Evolutionary conservation across 2,329 filamentous ascomycete genomes (phyloP), one percentile per base, ranked within the genome.

Genomic region (Thyridium curvatum): DNA sequence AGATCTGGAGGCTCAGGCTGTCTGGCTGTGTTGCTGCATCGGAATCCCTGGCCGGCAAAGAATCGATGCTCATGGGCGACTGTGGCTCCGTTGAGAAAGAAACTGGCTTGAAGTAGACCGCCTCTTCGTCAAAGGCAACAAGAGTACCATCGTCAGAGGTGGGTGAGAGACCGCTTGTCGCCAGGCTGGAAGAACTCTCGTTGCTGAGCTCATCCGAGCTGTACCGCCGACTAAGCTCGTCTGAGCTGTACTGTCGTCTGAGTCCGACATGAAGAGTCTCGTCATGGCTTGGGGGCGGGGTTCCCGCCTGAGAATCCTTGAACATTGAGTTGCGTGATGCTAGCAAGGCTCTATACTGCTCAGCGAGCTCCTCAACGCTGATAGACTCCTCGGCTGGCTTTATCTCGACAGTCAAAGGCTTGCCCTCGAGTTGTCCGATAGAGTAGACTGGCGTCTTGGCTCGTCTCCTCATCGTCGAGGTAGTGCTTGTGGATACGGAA

Each of bases 391-490:
- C 54, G 4, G 53, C 43, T 3, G 45, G 32, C 17, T 46, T 32
- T 7, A 15, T 36, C n/a, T 44, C 21, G 9, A 32, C 30, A 16
- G 30, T 32, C 6, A 32, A 6, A 50, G 45, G 12, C 49, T 41
- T 35, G 7, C 55, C 55, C 42, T 75, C 72, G 3, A 72, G 58
- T 47, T 75, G 71, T 12, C 70, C 70, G 41, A 75, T 69, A 9
- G 58, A 57, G 32, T 62, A 62, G 16, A 74, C 67, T 0, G 71
- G 72, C 2, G 71, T 75, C 52, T 74, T 76, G 30, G 70, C 68
- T 37, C 67, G 66, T 21, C 67, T 64, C 40, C 69, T 63, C 46
- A 61, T 60, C 7, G 52, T 53, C 2, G 54, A 47, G n/a, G 52
- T 38, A 3, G 43, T 41, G 3, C 18, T 34, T 8, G 28, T 16